Percentiles rank a stretch among this genome's conserved stretches.
phyloP scores from a whole-genome alignment of 768 basidiomycete genomes.

The Pulveroboletus sp. region DNA sequence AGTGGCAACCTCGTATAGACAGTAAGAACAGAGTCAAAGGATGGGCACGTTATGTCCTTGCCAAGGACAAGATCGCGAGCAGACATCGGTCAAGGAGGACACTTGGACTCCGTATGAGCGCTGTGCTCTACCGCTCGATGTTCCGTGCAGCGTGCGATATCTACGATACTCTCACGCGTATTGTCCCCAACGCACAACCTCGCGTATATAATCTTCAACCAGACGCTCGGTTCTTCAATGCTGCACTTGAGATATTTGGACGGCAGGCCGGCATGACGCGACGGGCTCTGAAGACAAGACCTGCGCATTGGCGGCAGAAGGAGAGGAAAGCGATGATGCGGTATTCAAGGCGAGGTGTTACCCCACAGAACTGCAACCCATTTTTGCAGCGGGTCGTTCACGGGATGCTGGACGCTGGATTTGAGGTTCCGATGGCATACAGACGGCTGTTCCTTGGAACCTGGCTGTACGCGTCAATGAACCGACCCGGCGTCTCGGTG shows the following conservation, averaged over 20 bases:
- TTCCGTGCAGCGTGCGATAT: conserved; percentile 28
- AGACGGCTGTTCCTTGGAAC: conserved; percentile 38
- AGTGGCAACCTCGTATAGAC: conserved; percentile 15
- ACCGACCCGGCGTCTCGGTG: conserved; percentile 2
- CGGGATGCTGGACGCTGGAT: conserved; percentile 39
- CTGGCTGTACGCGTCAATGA: conserved; percentile 21
- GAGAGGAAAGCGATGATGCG: conserved; percentile 23
- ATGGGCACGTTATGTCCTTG: conserved; percentile 33
- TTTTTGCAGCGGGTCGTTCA: conserved; percentile 35
- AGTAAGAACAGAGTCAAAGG: conserved; percentile 28
- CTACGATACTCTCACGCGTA: conserved; percentile 18
- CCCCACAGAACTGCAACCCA: conserved; percentile 28
- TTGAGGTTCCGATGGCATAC: conserved; percentile 37
- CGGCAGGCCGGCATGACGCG: conserved; percentile 18
- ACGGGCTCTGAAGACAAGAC: conserved; percentile 13
- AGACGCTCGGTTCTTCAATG: conserved; percentile 69
- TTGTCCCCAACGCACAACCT: conserved; percentile 23
- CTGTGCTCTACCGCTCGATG: conserved; percentile 36
- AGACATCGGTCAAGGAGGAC: conserved; percentile 23
- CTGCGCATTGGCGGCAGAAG: conserved; percentile 29
- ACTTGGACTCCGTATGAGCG: conserved; percentile 28
- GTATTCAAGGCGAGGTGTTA: conserved; percentile 27
- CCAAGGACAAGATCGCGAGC: conserved; percentile 16
- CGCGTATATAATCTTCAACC: conserved; percentile 37
- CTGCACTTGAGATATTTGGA: conserved; percentile 44